Evolutionary conservation across 768 basidiomycete species (phyloP).

Genomic region (Scleroderma citrinum): DNA sequence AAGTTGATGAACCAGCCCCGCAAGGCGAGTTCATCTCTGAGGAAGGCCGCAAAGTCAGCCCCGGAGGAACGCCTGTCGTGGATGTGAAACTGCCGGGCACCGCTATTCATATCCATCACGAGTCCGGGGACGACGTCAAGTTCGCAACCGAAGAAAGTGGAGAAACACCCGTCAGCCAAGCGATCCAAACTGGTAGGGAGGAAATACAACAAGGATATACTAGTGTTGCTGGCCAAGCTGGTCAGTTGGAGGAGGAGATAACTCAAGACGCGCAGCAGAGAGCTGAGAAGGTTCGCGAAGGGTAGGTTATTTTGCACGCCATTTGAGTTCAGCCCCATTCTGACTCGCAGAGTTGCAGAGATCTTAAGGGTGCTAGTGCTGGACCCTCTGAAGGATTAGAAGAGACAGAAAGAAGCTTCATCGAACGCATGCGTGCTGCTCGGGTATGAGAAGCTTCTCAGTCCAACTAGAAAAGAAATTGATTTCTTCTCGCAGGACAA

Average conservation of each 20-base stretch:
- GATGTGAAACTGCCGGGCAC: conserved; percentile 42
- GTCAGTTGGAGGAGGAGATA: conserved; percentile 6
- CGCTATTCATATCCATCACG: conserved; percentile 39
- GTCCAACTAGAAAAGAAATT: not conserved
- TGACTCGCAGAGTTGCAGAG: not conserved
- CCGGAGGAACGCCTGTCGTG: conserved; percentile 43
- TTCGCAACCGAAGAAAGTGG: conserved; percentile 30
- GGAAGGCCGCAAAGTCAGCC: conserved; percentile 35
- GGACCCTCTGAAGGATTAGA: conserved; percentile 26
- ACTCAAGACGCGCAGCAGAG: conserved; percentile 6
- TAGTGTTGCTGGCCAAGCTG: conserved; percentile 1
- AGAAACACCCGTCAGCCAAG: conserved; percentile 26
- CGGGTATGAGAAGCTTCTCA: conserved; percentile 15
- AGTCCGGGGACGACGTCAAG: conserved; percentile 44
- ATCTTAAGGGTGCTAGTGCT: conserved; percentile 18
- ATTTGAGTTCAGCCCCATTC: conserved; percentile 2
- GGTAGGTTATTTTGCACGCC: conserved; percentile 8
- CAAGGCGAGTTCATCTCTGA: conserved; percentile 57
- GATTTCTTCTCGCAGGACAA: conserved; percentile 26
- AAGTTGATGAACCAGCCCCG: conserved; percentile 65
- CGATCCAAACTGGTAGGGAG: conserved; percentile 11
- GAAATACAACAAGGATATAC: conserved; percentile 11
- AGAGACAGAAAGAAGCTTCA: conserved; percentile 32
- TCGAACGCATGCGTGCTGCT: conserved; percentile 24
- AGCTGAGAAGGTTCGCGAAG: not conserved